These are phyloP conservation scores for Xerocomellus dryophilus DNA, from an alignment of 768 basidiomycete genomes.

Conservation along the genomic window DNA sequence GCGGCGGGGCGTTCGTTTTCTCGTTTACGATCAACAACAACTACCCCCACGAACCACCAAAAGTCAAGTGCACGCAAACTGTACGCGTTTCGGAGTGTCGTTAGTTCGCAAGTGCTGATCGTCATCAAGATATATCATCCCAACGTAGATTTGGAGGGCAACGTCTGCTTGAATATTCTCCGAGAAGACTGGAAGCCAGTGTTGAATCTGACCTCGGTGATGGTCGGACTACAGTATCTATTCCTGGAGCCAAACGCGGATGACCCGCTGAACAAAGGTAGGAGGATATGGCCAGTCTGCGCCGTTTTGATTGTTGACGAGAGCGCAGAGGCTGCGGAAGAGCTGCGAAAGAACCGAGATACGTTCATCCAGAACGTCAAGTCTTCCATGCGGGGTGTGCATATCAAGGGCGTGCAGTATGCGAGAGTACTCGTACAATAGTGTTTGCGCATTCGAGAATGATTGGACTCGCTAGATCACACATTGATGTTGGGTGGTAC, in stretches of 20 bases:
- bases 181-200: slow-evolving; percentile 99
- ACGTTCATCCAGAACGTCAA: slow-evolving; percentile 84
- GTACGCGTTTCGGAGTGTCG: slow-evolving; percentile 43
- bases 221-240: slow-evolving; percentile 97
- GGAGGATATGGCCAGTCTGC: slow-evolving; percentile 19
- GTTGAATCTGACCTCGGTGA: slow-evolving; percentile 93
- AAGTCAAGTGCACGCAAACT: slow-evolving; percentile 95
- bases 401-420: slow-evolving; percentile 76
- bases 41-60: slow-evolving; percentile 99
- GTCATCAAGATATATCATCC: slow-evolving; percentile 89
- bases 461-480: slow-evolving; percentile 9
- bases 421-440: slow-evolving; percentile 63
- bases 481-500: slow-evolving; percentile 5
- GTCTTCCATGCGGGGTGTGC: slow-evolving; percentile 77
- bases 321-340: slow-evolving; percentile 85
- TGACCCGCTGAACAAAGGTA: slow-evolving; percentile 97
- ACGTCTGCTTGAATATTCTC: slow-evolving; percentile 97
- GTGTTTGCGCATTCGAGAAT: slow-evolving; percentile 10
- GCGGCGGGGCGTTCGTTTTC: slow-evolving; percentile 90
- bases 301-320: slow-evolving; percentile 9
- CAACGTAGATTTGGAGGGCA: slow-evolving; percentile 96
- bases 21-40: slow-evolving; percentile 96
- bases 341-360: slow-evolving; percentile 85
- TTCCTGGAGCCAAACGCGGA: slow-evolving; percentile 99
- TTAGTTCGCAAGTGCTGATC: slow-evolving; percentile 6